Evolutionary conservation across 2,329 filamentous ascomycete species (phyloP).

Genomic region (Lasiodiplodia sp.): DNA sequence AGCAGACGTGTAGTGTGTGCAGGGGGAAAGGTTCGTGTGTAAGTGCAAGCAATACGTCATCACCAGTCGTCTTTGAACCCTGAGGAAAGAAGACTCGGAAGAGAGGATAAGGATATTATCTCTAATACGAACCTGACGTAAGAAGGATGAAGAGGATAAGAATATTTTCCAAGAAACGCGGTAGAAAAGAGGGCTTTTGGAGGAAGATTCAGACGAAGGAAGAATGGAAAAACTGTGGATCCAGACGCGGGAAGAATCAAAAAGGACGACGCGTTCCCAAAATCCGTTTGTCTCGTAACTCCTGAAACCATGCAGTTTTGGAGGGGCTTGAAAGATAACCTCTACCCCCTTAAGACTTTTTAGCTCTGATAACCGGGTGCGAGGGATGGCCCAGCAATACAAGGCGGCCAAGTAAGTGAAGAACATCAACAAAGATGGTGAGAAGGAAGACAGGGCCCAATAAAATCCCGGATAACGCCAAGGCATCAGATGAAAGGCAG

Average conservation of each 20-base stretch:
- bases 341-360: constrained; percentile 7
- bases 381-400: neutral
- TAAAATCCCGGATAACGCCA: constrained; percentile 1
- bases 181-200: neutral
- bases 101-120: constrained; percentile 20
- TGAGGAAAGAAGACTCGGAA: constrained; percentile 3
- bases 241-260: neutral
- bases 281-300: constrained; percentile 5
- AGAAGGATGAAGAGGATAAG: neutral
- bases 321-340: neutral
- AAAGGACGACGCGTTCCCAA: neutral
- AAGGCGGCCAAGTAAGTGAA: neutral
- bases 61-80: constrained; percentile 5
- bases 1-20: neutral
- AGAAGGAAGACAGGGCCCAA: constrained; percentile 1
- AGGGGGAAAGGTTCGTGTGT: neutral
- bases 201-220: neutral
- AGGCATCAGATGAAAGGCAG: constrained; percentile 1
- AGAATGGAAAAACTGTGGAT: neutral
- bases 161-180: neutral
- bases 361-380: neutral
- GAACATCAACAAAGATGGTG: constrained; percentile 12
- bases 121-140: constrained; percentile 7
- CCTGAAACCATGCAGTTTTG: constrained; percentile 12
- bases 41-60: constrained; percentile 11